Conservation (phyloP, 2,329 filamentous ascomycete genomes). For the Fusarium keratoplasticum region DNA sequence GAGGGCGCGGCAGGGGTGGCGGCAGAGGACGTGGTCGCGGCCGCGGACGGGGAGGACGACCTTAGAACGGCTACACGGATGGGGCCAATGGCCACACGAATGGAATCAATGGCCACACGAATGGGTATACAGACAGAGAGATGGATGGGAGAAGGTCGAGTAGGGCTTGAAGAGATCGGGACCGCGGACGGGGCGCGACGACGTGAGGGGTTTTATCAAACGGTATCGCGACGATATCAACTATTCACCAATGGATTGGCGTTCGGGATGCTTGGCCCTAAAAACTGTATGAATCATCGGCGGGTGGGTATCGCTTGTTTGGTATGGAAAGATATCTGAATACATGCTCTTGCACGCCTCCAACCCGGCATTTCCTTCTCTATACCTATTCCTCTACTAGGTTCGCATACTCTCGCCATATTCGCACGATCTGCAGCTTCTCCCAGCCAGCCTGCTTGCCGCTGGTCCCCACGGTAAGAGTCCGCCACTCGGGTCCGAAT, state of each 20-base stretch:
- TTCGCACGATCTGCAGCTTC: slow-evolving; percentile 87
- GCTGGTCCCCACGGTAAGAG: slow-evolving; percentile 82
- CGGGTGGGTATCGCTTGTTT: slow-evolving; percentile 45
- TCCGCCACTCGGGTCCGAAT: slow-evolving; percentile 73
- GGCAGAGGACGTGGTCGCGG: slow-evolving; percentile 66
- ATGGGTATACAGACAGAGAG: neutral
- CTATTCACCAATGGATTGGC: slow-evolving; percentile 47
- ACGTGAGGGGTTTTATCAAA: slow-evolving; percentile 23
- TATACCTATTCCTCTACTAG: neutral
- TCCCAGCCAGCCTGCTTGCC: slow-evolving; percentile 95
- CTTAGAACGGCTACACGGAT: slow-evolving; percentile 14
- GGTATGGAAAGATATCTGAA: slow-evolving; percentile 48
- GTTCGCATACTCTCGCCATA: slow-evolving; percentile 70
- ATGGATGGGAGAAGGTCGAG: neutral
- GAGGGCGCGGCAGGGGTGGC: slow-evolving; percentile 63
- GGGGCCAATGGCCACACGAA: neutral
- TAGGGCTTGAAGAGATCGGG: slow-evolving; percentile 16
- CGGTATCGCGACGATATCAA: slow-evolving; percentile 42
- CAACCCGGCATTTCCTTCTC: slow-evolving; percentile 10
- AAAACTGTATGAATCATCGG: slow-evolving; percentile 44
- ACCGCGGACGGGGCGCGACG: slow-evolving; percentile 21
- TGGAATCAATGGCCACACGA: neutral
- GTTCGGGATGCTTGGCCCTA: slow-evolving; percentile 51
- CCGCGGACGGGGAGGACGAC: slow-evolving; percentile 53
- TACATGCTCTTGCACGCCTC: slow-evolving; percentile 44